Percentiles rank a stretch among this genome's conserved stretches.
phyloP scores from a whole-genome alignment of 257 asterid genomes.

The Scutellaria minor region DNA sequence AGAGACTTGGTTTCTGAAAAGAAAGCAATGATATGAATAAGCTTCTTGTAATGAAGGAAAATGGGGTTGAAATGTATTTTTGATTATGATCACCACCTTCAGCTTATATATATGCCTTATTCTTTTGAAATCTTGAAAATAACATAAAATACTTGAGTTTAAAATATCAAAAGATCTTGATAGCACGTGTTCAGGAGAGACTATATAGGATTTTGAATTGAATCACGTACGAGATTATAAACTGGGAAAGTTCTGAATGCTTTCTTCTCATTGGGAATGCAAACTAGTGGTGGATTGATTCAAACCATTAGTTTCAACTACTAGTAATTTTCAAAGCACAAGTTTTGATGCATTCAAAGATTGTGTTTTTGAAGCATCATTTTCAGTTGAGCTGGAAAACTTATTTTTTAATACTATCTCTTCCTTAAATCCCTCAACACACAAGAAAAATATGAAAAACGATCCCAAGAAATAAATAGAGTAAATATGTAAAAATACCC shows the following conservation, averaged over 20 bases:
- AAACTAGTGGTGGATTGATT: slow-evolving; percentile 18
- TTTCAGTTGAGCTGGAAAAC: slow-evolving; percentile 1
- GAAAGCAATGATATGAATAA: background rate
- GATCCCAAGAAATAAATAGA: background rate
- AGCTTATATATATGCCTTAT: slow-evolving; percentile 13
- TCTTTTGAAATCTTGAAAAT: slow-evolving; percentile 4
- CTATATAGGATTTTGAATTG: slow-evolving; percentile 22
- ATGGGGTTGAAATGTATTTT: background rate
- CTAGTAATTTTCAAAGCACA: background rate
- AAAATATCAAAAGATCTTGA: background rate
- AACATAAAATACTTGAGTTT: background rate
- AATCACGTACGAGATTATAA: slow-evolving; percentile 5
- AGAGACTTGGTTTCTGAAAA: background rate
- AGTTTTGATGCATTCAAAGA: slow-evolving; percentile 32
- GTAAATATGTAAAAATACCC: background rate
- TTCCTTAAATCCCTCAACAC: background rate
- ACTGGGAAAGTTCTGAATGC: slow-evolving; percentile 30
- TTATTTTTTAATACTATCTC: background rate
- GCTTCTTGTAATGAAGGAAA: background rate
- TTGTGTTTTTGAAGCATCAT: slow-evolving; percentile 23
- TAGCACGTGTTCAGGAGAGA: slow-evolving; percentile 16
- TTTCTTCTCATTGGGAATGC: slow-evolving; percentile 33
- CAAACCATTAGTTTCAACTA: slow-evolving; percentile 5
- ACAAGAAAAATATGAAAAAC: slow-evolving; percentile 18
- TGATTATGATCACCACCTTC: slow-evolving; percentile 27